Evolutionary conservation across 179 eudicot genomes (phyloP).

Genomic region (Silene noctiflora): DNA sequence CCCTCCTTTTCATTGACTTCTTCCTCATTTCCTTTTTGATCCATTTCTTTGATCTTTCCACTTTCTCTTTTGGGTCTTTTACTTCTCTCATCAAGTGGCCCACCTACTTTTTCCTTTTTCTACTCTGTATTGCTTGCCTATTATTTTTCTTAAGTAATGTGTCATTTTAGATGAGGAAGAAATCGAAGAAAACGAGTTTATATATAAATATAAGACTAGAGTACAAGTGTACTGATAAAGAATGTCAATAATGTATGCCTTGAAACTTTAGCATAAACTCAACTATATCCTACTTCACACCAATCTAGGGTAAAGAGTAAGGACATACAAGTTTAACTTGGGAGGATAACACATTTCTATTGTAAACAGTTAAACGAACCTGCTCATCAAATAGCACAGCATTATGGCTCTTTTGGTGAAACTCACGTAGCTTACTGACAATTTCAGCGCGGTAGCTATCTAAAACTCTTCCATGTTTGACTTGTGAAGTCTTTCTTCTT

Average conservation of each 20-base stretch:
- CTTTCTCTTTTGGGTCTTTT: no score
- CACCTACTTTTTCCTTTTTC: no score
- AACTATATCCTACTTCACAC: neutral
- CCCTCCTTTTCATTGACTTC: no score
- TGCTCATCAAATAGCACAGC: conserved; percentile 61
- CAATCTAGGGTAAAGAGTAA: neutral
- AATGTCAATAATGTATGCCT: neutral
- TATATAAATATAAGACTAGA: no score
- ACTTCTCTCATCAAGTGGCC: no score
- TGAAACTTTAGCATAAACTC: neutral
- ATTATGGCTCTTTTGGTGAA: conserved; percentile 50
- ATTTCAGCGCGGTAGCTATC: conserved; percentile 38
- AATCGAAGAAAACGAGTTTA: no score
- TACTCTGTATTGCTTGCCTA: no score
- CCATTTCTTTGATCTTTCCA: no score
- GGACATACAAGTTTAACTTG: conserved; percentile 2
- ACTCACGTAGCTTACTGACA: conserved; percentile 58
- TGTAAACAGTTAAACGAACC: conserved; percentile 35
- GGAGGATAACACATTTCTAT: conserved; percentile 5
- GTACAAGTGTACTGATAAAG: no score
- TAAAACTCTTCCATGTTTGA: conserved; percentile 38
- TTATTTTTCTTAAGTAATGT: no score
- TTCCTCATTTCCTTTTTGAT: no score
- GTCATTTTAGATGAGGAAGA: no score
- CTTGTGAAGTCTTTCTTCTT: conserved; percentile 31